Evolutionary conservation across 257 asterid species (phyloP), one percentile per base, ranked within the genome.

Genomic region (Solanum corneliomulleri): DNA sequence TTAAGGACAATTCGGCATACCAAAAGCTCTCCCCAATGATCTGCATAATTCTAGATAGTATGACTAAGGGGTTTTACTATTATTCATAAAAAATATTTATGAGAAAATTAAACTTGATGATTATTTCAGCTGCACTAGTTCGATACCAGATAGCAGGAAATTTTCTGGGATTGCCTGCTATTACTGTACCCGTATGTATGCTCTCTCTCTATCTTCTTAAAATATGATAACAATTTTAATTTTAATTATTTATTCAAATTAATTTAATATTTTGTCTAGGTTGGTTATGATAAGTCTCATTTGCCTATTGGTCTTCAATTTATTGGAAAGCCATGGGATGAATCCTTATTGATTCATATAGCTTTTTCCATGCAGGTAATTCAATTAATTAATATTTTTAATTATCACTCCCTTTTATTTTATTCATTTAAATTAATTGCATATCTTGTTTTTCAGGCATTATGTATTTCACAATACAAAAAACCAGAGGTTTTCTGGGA

Each of bases 311-410:
- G 98, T 33, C 96, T 96, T 86, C 99, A 96, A 77, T 94, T 95
- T 86, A 95, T 96, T 14, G 99, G 99, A 90, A 92, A 90, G 90
- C 98, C 99, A 83, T 96, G 98, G 99, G 93, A 98, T 4, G 99
- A 96, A 83, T 93, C 98, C 21, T 41, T 91, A 86, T 90, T 95
- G 88, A 92, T 96, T 87, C 94, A 93, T 76, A 91, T 93, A 33
- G 98, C 99, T 82, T 94, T 93, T 11, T 93, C 95, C 25, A 69
- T 91, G 94, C 99, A 96, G 88, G 99, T 95, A 93, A 89, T 95
- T 33, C 13, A 39, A 10, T 15, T 10, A 39, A 6, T 15, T 10
- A 75, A 4, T 5, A 21, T 35, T 23, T 74, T 49, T 6, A 6
- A 9, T 68, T 27, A 25, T 71, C 80, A 35, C 27, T 71, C 45